Base-by-base conservation (phyloP, 805 yeast species). In the Pichia manshurica region DNA sequence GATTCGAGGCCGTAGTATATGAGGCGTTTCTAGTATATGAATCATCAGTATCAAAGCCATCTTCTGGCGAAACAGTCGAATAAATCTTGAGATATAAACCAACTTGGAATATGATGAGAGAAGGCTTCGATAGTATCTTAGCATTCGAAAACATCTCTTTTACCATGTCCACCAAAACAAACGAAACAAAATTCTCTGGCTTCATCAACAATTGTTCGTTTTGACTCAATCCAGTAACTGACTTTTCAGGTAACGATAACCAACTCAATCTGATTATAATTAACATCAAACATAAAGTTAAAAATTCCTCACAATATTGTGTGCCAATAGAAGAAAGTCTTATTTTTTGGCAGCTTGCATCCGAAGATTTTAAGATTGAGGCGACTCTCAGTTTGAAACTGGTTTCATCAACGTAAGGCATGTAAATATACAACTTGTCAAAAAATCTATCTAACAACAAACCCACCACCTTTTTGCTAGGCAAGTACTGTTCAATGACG, bases 391-490 rank as follows among this genome's bases (percentile, higher is more conserved):
- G 54, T 45, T 71, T 71, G 58, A 79, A 77, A 9, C 68, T 67
- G 45, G 55, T 65, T 58, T 83, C 87, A 61, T 83, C 88, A 31
- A 83, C 63, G 52, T 75, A 79, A 3, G 93, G 90, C 55, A 83
- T 69, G 48, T 75, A 81, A 13, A 85, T 75, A 59, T 84, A 84
- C 5, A 83, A 63, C 31, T 72, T 69, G 10, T 70, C 71, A 58
- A 84, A 84, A 53, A 77, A 84, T 52, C 81, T 67, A 49, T 81
- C 78, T 25, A 83, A 65, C 42, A 81, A 66, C 39, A 72, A 56
- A 78, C 84, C 77, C 8, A 82, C 69, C 1, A 78, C 71, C 48
- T 69, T 71, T 54, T 76, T 75, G 25, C 67, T 71, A 0, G 90
- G 90, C 41, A 83, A 56, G 45, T 69, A 65, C 47, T 66, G 66